Conservation (phyloP, 2,329 filamentous ascomycete genomes). For the Diaporthe sp. region DNA sequence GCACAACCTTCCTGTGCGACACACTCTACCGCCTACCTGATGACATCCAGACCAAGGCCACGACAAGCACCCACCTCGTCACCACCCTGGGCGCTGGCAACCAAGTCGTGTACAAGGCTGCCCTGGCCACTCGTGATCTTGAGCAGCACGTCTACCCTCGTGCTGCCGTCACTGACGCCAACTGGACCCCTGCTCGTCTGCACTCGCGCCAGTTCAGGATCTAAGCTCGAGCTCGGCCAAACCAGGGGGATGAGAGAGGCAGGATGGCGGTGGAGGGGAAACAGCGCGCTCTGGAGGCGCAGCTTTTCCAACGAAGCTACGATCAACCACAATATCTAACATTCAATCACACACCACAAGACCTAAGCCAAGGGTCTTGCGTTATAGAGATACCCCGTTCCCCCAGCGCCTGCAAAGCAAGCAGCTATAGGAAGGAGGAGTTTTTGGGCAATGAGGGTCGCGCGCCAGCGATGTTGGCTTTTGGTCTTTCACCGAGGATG, state of each 20-base stretch:
- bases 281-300: conserved; percentile 42
- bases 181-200: conserved; percentile 35
- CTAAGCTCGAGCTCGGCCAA: not conserved
- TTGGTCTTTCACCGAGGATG: not conserved
- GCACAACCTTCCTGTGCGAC: conserved; percentile 56
- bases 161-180: conserved; percentile 39
- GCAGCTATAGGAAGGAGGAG: conserved; percentile 36
- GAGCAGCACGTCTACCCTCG: conserved; percentile 38
- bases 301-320: conserved; percentile 41
- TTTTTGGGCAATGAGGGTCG: conserved; percentile 30
- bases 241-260: not conserved
- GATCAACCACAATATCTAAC: conserved; percentile 35
- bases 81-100: conserved; percentile 62
- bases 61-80: conserved; percentile 62
- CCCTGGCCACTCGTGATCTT: conserved; percentile 31
- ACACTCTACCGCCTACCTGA: conserved; percentile 68
- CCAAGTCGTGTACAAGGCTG: conserved; percentile 43
- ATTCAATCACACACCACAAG: conserved; percentile 32
- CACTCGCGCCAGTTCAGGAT: conserved; percentile 23
- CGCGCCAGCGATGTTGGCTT: conserved; percentile 17
- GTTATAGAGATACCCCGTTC: conserved; percentile 38
- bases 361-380: not conserved
- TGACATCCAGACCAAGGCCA: conserved; percentile 69
- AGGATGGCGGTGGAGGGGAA: conserved; percentile 24
- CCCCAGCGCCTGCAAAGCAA: conserved; percentile 31